Base-by-base conservation (phyloP, 2,329 filamentous ascomycete species). In the Scedosporium aurantiacum region DNA sequence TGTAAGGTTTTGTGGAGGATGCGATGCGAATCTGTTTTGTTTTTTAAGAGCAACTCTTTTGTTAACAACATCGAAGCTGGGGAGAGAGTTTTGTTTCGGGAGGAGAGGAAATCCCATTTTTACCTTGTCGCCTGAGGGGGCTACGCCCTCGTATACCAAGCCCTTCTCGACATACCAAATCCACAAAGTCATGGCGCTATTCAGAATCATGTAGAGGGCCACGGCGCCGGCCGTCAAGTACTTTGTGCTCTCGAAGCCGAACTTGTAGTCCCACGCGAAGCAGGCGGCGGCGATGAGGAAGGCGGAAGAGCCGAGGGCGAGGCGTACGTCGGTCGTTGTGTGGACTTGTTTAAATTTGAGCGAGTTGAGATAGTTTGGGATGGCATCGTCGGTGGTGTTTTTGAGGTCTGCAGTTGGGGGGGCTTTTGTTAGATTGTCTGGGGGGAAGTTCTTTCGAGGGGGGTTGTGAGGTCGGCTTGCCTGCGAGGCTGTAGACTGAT, bases 311-410 rank as follows among this genome's bases (percentile, higher is more conserved):
- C 94, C 94, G 7, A 99, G 80, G 0, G 79, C 81, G 55, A 99
- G 85, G 60, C 91, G 90, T 57, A 95, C 83, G 70, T 97, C 92
- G 68, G 86, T 85, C 57, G 94, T 85, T 62, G 76, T 81, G 76
- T 97, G 88, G 65, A 89, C 86, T 75, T 96, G 91, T 65, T 78
- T 82, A 79, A 97, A 97, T 66, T 81, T 86, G 72, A 97, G 85
- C 37, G 86, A 89, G 75, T 90, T 93, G 65, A 99, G 86, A 78
- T 97, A 97, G 76, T 94, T 91, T 63, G 89, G 86, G 63, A 99
- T 87, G 62, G 92, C 91, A 76, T 99, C 94, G 77, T 99, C 94
- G 66, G 90, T 91, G 45, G 92, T 95, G 78, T 94, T 96, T 76
- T 97, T 97, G 65, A 99, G 87, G 73, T 97, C 94, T 96, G 71